These are phyloP conservation scores for Crucihimalaya himalaica DNA, from an alignment of 345 rosid genomes.

Conservation along the genomic window DNA sequence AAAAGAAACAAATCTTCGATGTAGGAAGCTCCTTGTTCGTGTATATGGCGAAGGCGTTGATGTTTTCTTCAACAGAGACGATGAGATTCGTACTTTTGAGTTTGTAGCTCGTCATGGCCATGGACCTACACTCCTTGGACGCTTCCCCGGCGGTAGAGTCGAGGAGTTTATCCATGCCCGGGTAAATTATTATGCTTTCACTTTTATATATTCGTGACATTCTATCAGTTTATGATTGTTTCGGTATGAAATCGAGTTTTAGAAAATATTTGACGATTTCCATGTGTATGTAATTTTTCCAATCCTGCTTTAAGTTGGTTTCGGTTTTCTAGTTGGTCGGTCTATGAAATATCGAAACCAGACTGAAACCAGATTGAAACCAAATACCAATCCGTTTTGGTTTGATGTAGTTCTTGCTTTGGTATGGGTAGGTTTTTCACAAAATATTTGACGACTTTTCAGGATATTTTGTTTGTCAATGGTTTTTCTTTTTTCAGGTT, in stretches of 20 bases:
- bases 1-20: constrained; percentile 35
- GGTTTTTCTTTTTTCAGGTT: too few species aligned
- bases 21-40: constrained; percentile 69
- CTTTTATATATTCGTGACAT: too few species aligned
- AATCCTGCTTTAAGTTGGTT: background rate
- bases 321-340: background rate
- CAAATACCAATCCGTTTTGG: too few species aligned
- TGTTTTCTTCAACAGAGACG: constrained; percentile 73
- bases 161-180: constrained; percentile 94
- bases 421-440: too few species aligned
- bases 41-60: constrained; percentile 92
- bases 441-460: too few species aligned
- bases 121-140: constrained; percentile 88
- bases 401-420: too few species aligned
- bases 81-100: constrained; percentile 82
- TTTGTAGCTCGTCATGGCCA: constrained; percentile 82
- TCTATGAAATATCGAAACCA: background rate
- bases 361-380: background rate
- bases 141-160: constrained; percentile 74
- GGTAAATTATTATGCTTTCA: constrained; percentile 50
- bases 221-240: too few species aligned
- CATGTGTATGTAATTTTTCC: too few species aligned
- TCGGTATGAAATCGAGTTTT: too few species aligned
- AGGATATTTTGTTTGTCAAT: too few species aligned
- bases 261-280: too few species aligned